Percentiles rank a stretch among this genome's conserved stretches.
Conservation (phyloP, 176 grass and related monocot species). For the Chloris gayana region DNA sequence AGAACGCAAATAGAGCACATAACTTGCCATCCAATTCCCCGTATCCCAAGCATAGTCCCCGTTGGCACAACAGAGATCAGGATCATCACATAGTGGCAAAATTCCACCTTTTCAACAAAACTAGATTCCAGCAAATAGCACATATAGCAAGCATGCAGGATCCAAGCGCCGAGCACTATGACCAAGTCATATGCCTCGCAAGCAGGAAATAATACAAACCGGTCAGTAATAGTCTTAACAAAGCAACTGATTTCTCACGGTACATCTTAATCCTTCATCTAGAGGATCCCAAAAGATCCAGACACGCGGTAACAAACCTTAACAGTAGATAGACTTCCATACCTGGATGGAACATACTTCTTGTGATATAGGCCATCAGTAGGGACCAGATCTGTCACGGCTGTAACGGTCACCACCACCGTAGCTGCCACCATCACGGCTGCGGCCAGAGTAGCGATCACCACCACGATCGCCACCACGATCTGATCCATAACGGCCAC, state of each 20-base stretch:
- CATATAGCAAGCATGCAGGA: conserved; percentile 45
- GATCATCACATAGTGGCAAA: conserved; percentile 32
- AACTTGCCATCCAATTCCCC: conserved; percentile 26
- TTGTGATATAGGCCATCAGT: conserved; percentile 44
- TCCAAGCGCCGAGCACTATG: conserved; percentile 44
- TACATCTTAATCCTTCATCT: conserved; percentile 49
- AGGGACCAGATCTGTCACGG: conserved; percentile 72
- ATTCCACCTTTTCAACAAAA: conserved; percentile 42
- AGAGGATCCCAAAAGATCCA: conserved; percentile 39
- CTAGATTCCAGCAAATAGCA: conserved; percentile 37
- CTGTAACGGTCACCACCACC: conserved; percentile 59
- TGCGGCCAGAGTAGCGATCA: conserved; percentile 66
- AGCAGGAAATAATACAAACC: conserved; percentile 51
- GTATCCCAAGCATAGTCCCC: conserved; percentile 17
- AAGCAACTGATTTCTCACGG: conserved; percentile 45
- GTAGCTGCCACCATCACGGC: conserved; percentile 56
- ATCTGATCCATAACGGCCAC: conserved; percentile 61
- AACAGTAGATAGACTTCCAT: conserved; percentile 48
- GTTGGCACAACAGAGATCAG: conserved; percentile 20
- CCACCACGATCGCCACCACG: conserved; percentile 73
- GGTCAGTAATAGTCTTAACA: conserved; percentile 57
- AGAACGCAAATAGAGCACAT: conserved; percentile 30
- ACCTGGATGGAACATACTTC: conserved; percentile 55
- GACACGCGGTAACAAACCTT: conserved; percentile 32
- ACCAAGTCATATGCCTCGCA: conserved; percentile 57